Percentiles rank a stretch among this genome's conserved stretches.
phyloP scores from a whole-genome alignment of 352 stramenopile species.

The Pythium guiyangense region DNA sequence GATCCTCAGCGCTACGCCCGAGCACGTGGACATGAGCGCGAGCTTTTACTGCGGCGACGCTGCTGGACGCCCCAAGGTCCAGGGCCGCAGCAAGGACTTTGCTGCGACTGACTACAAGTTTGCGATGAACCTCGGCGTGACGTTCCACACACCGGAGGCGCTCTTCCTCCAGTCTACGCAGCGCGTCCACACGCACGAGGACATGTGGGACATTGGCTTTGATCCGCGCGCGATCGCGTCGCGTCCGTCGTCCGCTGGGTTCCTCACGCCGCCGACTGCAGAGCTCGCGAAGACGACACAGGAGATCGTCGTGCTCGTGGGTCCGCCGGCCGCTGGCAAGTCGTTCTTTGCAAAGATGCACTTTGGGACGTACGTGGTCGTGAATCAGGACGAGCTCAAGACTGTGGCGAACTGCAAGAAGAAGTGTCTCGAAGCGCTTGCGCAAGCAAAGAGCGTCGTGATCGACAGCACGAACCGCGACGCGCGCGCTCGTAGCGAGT shows the following conservation, averaged over 20 bases:
- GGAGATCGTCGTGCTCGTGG: conserved; percentile 72
- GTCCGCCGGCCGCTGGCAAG: conserved; percentile 70
- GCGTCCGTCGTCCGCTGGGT: conserved; percentile 10
- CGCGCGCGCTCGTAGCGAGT: conserved; percentile 51
- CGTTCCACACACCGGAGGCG: conserved; percentile 80
- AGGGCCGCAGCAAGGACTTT: conserved; percentile 76
- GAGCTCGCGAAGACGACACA: conserved; percentile 26
- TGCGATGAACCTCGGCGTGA: conserved; percentile 76
- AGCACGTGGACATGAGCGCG: conserved; percentile 30
- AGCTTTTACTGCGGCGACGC: conserved; percentile 86
- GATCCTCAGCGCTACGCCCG: conserved; percentile 19
- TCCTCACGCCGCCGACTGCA: conserved; percentile 21
- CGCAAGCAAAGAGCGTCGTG: conserved; percentile 64
- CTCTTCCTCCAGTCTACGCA: conserved; percentile 75
- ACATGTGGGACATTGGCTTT: conserved; percentile 75
- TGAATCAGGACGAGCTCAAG: conserved; percentile 87
- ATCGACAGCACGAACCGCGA: conserved; percentile 87
- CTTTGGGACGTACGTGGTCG: conserved; percentile 48
- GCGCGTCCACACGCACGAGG: conserved; percentile 58
- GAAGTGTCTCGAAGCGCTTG: conserved; percentile 48
- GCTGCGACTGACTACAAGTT: conserved; percentile 87
- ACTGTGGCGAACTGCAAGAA: conserved; percentile 73
- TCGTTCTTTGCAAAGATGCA: conserved; percentile 48
- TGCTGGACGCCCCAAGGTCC: conserved; percentile 64
- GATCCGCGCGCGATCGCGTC: conserved; percentile 41